Base-by-base conservation (phyloP, 257 asterid genomes). In the Haberlea rhodopensis region DNA sequence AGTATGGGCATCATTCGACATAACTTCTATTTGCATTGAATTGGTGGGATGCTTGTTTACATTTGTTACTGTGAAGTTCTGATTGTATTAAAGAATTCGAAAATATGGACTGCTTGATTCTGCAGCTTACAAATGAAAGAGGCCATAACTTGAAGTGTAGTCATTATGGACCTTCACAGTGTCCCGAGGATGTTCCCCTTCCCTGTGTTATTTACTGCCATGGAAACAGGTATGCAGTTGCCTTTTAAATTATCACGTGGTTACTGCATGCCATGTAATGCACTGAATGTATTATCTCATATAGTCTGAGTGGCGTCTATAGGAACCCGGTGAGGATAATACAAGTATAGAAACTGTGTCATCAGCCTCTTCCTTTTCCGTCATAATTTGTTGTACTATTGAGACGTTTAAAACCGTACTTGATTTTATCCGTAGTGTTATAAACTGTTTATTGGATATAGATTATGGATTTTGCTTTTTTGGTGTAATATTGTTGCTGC, bases 161-260 rank as follows among this genome's bases (percentile, higher is more conserved):
- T 79, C 99, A 94, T 76, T 94, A 94, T 53, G 78, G 76, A 67
- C 99, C 99, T 63, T 76, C 89, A 6, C 80, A 83, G 53, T 75
- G 60, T 67, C 89, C 88, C 4, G 99, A 81, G 32, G 87, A 83
- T 71, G 69, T 83, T 68, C 79, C 94, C 62, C 95, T 90, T 78
- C 99, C 99, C 52, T 94, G 99, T 78, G 99, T 94, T 53, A 71
- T 94, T 69, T 94, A 94, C 82, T 94, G 99, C 80, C 99, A 94
- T 70, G 99, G 99, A 53, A 94, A 90, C 87, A 94, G 98, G 97
- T 89, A 46, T 68, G 49, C 46, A 19, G 5, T 57, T 46, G 57
- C 63, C 65, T 57, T 67, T 26, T 63, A 20, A 43, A 51, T 58
- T 48, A 46, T 48, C 23, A 11, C 57, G 32, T 60, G 60, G 59